Evolutionary conservation across 2,329 filamentous ascomycete species (phyloP), one percentile per base, ranked within the genome.

Genomic region (Beauveria brongniartii): DNA sequence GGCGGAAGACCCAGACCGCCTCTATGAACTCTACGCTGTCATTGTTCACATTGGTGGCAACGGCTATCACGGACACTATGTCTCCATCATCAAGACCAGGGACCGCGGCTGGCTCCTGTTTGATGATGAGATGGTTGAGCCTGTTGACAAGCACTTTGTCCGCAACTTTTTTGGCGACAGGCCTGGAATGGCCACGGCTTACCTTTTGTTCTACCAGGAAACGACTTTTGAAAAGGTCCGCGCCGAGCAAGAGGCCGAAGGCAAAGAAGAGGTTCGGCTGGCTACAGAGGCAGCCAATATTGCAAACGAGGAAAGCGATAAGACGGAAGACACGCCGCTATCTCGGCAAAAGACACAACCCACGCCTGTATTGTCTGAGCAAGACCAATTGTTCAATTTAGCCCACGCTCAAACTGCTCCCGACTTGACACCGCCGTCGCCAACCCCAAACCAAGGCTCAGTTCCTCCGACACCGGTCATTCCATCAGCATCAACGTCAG

Each of bases 61-160:
- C 24, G 93, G 94, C 5, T 97, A 97, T 70, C 94, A 99, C 70
- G 94, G 94, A 4, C 94, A 99, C 73, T 99, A 99, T 68, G 92
- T 99, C 37, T 92, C 92, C 5, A 94, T 99, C 59, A 92, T 99
- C 78, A 99, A 99, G 76, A 97, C 94, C 0, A 88, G 95, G 69
- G 94, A 97, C 70, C 86, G 91, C 58, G 94, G 94, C 30, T 99
- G 94, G 94, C 78, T 99, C 47, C 77, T 99, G 6, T 99, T 99
- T 68, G 94, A 99, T 67, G 94, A 99, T 69, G 94, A 99, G 75
- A 92, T 97, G 85, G 94, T 99, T 5, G 94, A 99, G 72, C 94
- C 94, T 0, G 94, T 99, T 5, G 92, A 97, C 73, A 97, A 97
- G 74, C 88, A 90, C 70, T 99, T 95, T 70, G 94, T 99, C 43